Base-by-base conservation (phyloP, 2,329 filamentous ascomycete species). In the Chaetomium sp. region DNA sequence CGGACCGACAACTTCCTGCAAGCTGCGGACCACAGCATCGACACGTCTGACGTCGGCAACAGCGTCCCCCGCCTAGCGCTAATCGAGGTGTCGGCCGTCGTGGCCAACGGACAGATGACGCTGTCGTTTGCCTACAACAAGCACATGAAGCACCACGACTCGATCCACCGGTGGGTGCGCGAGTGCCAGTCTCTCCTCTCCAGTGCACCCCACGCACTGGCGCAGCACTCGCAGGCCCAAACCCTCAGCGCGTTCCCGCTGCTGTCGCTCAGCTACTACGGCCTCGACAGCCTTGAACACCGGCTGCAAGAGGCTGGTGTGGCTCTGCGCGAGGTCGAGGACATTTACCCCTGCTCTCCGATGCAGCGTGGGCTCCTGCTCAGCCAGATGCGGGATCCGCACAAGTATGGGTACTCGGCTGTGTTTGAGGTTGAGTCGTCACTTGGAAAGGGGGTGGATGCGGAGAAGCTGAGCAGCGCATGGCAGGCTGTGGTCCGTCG, bases 261-360 rank as follows among this genome's bases (percentile, higher is more conserved):
- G 2, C 57, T 72, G 8, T 62, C 65, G 1, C 49, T 69, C 0
- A 61, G 62, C 32, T 70, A 72, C 56, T 55, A 61, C 0, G 65
- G 61, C 19, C 56, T 71, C 1, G 59, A 66, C 7, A 63, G 62
- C 8, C 59, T 70, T 0, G 44, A 58, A 6, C 62, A 53, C 4
- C 58, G 58, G 33, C 60, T 70, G 10, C 61, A 60, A 6, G 52
- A 59, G 3, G 58, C 58, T 10, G 56, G 59, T 1, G 45, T 65
- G 7, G 6, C 7, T 4, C 40, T 65, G 1, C 45, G 55, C 0
- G 60, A 65, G 2, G 60, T 74, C 0, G 63, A 70, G 32, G 70
- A 71, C 19, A 65, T 72, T 0, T 74, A 70, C 19, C 72, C 72
- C 1, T 72, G 69, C 53, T 71, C 71, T 0, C 69, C 70, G 0